Evolutionary conservation across 768 basidiomycete genomes (phyloP), one percentile per base, ranked within the genome.

Genomic region (Phlebiopsis flavidoalba): DNA sequence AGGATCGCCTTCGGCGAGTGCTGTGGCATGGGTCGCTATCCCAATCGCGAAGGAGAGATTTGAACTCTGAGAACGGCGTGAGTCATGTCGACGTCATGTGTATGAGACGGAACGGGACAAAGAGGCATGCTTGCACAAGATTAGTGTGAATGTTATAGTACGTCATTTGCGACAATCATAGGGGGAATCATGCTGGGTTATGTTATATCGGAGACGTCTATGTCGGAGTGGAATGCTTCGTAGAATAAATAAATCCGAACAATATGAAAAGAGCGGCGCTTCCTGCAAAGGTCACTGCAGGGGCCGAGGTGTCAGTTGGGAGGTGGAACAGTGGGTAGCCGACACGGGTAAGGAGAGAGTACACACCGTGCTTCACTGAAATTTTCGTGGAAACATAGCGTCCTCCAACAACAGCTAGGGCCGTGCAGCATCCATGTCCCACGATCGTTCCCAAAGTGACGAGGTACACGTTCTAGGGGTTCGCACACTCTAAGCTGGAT

Each of bases 301-400:
- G 22, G 54, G n/a, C n/a, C 49, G 61, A 17, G 54, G 46, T 26
- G 48, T n/a, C n/a, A n/a, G n/a, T n/a, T n/a, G n/a, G n/a, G n/a
- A n/a, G n/a, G n/a, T n/a, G n/a, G n/a, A n/a, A n/a, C n/a, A 55
- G 49, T 17, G 56, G 17, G 24, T 33, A 12, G 61, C 33, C 14
- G 14, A 12, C 15, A 15, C 50, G 24, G n/a, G 19, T 53, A 35
- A 21, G n/a, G n/a, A n/a, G 48, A 37, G 24, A 11, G 47, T 12
- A 63, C 89, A 61, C 59, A 95, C 94, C 90, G 70, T 95, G 89
- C 73, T 96, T 98, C 51, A 97, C 91, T 17, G 93, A 95, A 63
- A 99, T 92, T 76, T 93, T 95, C 2, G 90, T 95, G 0, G 95
- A 94, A 33, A 98, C 76, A 70, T 89, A 97, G 17, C 93, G 84